A percentile compares a stretch with the other conserved stretches of the same genome.
Conservation (phyloP, 2,329 filamentous ascomycete genomes). For the Purpureocillium takamizusanense region DNA sequence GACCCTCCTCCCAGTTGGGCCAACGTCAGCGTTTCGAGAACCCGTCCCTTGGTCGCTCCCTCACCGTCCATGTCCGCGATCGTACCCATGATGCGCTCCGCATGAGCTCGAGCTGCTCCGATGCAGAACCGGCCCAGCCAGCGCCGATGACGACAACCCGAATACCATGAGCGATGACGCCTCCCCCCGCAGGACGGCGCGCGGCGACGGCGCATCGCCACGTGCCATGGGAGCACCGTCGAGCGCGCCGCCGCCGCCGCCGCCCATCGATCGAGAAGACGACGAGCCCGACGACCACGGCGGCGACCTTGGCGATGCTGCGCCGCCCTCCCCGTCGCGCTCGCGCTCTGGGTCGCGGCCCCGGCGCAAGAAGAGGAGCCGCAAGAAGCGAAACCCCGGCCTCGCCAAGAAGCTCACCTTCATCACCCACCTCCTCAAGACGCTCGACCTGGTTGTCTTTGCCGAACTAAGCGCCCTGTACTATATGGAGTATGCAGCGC, state of each 20-base stretch:
- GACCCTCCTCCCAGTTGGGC: no score
- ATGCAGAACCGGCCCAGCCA: slow-evolving; percentile 19
- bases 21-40: no score
- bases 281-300: slow-evolving; percentile 5
- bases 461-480: slow-evolving; percentile 57
- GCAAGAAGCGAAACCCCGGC: slow-evolving; percentile 28
- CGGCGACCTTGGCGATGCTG: background rate
- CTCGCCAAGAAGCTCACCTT: slow-evolving; percentile 51
- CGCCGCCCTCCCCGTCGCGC: slow-evolving; percentile 10
- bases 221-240: background rate
- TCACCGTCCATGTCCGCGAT: background rate
- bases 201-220: background rate
- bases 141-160: slow-evolving; percentile 26
- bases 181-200: slow-evolving; percentile 1
- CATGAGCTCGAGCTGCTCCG: slow-evolving; percentile 15
- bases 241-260: background rate
- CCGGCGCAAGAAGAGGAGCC: slow-evolving; percentile 25
- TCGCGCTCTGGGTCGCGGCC: slow-evolving; percentile 19
- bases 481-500: slow-evolving; percentile 55
- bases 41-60: no score
- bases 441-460: slow-evolving; percentile 54
- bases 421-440: slow-evolving; percentile 49
- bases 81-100: slow-evolving; percentile 14
- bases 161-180: slow-evolving; percentile 40
- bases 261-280: background rate